Base-by-base conservation (phyloP, 1,284 basidiomycete genomes). In the Rhodotorula sp. region DNA sequence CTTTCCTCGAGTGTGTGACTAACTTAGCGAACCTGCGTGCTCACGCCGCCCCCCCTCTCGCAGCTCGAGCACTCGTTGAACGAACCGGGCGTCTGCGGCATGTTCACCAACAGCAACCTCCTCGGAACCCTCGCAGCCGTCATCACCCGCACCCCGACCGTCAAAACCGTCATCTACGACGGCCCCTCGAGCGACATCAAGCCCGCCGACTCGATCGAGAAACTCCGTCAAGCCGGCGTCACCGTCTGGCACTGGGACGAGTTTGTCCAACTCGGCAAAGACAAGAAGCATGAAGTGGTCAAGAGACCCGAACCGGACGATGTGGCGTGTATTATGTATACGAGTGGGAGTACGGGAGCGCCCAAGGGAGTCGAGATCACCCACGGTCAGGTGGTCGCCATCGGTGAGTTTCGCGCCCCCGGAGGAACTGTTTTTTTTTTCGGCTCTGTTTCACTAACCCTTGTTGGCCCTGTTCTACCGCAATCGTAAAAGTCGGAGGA, bases 341-440 rank as follows among this genome's bases (percentile, higher is more conserved):
- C 72, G 43, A 62, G 59, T 26, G 93, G 94, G 26, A 90, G 88
- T 65, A 96, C 93, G 0, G 95, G 95, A 34, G 85, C 91, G 14
- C 95, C 95, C 59, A 98, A 98, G 84, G 95, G 95, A 78, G 95
- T 97, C 70, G 86, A 91, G 68, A 88, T 99, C 76, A 91, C 89
- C 2, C 94, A 98, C 81, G 8, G 21, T 3, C 82, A 85, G 62
- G 97, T 98, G 83, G 87, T 98, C 72, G 84, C 95, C 63, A 89
- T 94, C 3, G 89, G 91, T 26, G 65, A 72, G 63, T 31, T 14
- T 58, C 29, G 62, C 29, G 2, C 47, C 62, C 31, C 4, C 52
- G 12, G 39, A 10, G 12, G 39, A 43, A 14, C 39, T 43, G 39
- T 43, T 14, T 43, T 39, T 34, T 43, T 14, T 43, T 5, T 39